Percentiles rank a stretch among this genome's conserved stretches.
phyloP scores from a whole-genome alignment of 129 eudicot genomes.

The Glebionis coronaria region DNA sequence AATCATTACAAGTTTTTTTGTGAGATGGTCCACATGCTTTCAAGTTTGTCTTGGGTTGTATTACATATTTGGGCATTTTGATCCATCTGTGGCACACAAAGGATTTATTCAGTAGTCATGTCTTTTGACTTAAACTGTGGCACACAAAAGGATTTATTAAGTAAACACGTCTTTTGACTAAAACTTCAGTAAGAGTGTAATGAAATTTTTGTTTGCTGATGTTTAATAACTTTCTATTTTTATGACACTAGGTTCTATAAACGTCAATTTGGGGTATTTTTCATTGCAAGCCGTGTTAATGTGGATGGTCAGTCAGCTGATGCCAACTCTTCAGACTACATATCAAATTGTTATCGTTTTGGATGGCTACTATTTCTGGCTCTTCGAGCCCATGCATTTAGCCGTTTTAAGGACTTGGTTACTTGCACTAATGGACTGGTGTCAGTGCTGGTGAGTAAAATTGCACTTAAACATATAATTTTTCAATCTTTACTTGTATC shows the following conservation, averaged over 20 bases:
- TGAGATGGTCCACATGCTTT: no score
- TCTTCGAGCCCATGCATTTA: slow-evolving; percentile 77
- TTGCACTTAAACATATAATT: background rate
- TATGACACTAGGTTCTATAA: slow-evolving; percentile 58
- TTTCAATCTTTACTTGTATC: background rate
- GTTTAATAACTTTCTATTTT: background rate
- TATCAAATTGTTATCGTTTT: slow-evolving; percentile 63
- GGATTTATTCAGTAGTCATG: background rate
- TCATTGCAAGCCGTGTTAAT: slow-evolving; percentile 40
- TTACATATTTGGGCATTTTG: background rate
- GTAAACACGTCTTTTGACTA: background rate
- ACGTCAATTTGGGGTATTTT: slow-evolving; percentile 55
- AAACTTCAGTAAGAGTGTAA: slow-evolving; percentile 1
- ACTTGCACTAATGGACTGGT: slow-evolving; percentile 88
- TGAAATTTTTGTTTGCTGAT: slow-evolving; percentile 7
- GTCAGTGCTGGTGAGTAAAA: slow-evolving; percentile 73
- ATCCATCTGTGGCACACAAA: background rate
- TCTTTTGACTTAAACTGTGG: slow-evolving; percentile 7
- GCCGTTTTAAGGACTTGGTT: slow-evolving; percentile 82
- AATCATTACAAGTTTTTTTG: no score
- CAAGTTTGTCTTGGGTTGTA: no score
- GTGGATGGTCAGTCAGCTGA: slow-evolving; percentile 33
- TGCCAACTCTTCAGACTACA: slow-evolving; percentile 25
- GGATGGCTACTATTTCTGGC: slow-evolving; percentile 97
- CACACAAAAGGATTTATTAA: background rate